Conservation (phyloP, 2,329 filamentous ascomycete species). For the Achaetomium macrosporum region DNA sequence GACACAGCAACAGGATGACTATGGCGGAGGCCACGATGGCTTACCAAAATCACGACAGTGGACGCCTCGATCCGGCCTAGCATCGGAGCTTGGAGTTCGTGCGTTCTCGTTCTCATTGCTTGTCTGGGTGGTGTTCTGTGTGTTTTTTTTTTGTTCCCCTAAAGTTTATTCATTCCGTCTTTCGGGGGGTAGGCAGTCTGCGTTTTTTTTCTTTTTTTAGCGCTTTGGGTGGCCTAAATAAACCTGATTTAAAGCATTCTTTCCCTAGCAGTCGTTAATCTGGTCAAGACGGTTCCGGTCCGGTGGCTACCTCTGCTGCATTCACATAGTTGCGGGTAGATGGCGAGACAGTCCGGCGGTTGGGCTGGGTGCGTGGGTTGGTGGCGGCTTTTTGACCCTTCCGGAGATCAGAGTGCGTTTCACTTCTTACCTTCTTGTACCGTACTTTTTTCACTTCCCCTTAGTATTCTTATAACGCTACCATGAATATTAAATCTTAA, state of each 20-base stretch:
- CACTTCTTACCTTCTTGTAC: too few relatives aligned
- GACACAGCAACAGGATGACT: not conserved
- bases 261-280: not conserved
- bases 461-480: too few relatives aligned
- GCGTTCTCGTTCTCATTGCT: slow-evolving; percentile 12
- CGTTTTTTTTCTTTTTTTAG: slow-evolving; percentile 5
- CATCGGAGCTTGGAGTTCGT: slow-evolving; percentile 24
- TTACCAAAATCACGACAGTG: slow-evolving; percentile 17
- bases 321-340: too few relatives aligned
- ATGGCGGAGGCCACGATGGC: slow-evolving; percentile 11
- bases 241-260: not conserved
- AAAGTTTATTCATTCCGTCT: slow-evolving; percentile 3
- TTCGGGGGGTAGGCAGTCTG: slow-evolving; percentile 4
- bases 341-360: too few relatives aligned
- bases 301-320: too few relatives aligned
- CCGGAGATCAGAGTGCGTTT: too few relatives aligned
- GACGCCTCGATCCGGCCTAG: slow-evolving; percentile 20
- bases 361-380: too few relatives aligned
- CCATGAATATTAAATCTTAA: too few relatives aligned
- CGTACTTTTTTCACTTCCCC: too few relatives aligned
- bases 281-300: too few relatives aligned
- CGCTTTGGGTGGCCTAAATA: slow-evolving; percentile 1
- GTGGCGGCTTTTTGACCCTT: too few relatives aligned
- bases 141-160: slow-evolving; percentile 15
- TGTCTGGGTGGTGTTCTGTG: not conserved